phyloP scores from a whole-genome alignment of 2,329 filamentous ascomycete species.

The Diaporthe sp. region DNA sequence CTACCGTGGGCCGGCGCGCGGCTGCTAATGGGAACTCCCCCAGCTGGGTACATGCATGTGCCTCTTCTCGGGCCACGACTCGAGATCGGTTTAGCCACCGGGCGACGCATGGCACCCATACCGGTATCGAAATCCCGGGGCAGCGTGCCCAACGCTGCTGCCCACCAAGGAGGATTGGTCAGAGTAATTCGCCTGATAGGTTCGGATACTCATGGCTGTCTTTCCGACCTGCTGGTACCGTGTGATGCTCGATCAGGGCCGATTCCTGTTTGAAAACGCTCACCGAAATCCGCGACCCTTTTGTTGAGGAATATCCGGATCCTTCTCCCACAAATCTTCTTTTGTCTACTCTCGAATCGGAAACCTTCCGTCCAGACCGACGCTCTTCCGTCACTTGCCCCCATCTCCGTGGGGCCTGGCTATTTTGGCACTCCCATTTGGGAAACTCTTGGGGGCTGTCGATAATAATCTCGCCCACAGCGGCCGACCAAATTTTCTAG shows the following conservation, averaged over 20 bases:
- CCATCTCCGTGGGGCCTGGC: not conserved
- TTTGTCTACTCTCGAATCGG: not conserved
- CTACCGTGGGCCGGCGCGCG: constrained; percentile 16
- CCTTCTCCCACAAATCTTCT: not conserved
- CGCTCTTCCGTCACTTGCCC: not conserved
- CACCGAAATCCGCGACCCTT: constrained; percentile 5
- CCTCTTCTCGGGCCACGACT: constrained; percentile 17
- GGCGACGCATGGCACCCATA: constrained; percentile 12
- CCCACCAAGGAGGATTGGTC: not conserved
- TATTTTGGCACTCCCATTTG: not conserved
- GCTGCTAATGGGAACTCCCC: constrained; percentile 16
- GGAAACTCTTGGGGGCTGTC: not conserved
- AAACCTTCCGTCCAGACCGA: constrained; percentile 17
- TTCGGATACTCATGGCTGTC: not conserved
- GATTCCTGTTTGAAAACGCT: constrained; percentile 21
- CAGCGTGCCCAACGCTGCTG: constrained; percentile 12
- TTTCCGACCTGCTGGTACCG: constrained; percentile 20
- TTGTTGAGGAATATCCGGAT: not conserved
- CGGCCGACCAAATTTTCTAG: constrained; percentile 25
- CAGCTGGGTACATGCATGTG: constrained; percentile 28
- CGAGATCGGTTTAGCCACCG: constrained; percentile 26
- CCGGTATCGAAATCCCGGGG: constrained; percentile 1
- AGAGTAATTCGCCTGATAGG: not conserved
- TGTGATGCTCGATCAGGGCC: constrained; percentile 10
- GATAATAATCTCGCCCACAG: constrained; percentile 30